These are phyloP conservation scores for Cystoderma amianthinum DNA, from an alignment of 768 basidiomycete genomes.

Conservation along the genomic window DNA sequence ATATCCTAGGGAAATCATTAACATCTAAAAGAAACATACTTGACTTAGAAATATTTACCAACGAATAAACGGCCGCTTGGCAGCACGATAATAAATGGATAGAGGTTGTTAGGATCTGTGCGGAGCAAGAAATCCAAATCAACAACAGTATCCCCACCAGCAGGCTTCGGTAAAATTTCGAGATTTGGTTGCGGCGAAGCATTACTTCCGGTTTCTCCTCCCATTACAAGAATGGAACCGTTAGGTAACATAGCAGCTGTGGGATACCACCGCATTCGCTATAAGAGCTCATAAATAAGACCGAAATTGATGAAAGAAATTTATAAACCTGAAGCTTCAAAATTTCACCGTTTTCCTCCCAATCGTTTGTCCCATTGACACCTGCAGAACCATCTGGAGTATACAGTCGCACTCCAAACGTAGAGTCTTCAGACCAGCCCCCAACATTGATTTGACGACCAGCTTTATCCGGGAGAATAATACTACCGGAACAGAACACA, in stretches of 20 bases:
- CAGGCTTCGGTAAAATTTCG: slow-evolving; percentile 63
- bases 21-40: background rate
- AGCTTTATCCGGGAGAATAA: slow-evolving; percentile 70
- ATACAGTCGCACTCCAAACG: slow-evolving; percentile 68
- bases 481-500: slow-evolving; percentile 72
- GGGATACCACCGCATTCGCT: slow-evolving; percentile 71
- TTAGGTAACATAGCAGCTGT: slow-evolving; percentile 64
- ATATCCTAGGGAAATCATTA: slow-evolving; percentile 39
- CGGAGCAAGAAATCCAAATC: slow-evolving; percentile 60
- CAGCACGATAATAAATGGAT: slow-evolving; percentile 69
- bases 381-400: slow-evolving; percentile 63
- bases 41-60: slow-evolving; percentile 32
- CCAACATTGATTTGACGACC: slow-evolving; percentile 62
- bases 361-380: slow-evolving; percentile 69
- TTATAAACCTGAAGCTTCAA: slow-evolving; percentile 52
- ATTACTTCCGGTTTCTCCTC: slow-evolving; percentile 71
- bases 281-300: slow-evolving; percentile 1
- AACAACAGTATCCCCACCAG: slow-evolving; percentile 53
- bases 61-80: slow-evolving; percentile 67
- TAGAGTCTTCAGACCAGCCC: slow-evolving; percentile 67
- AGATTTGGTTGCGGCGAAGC: slow-evolving; percentile 58
- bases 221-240: slow-evolving; percentile 66
- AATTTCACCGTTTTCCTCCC: slow-evolving; percentile 63
- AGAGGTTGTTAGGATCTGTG: slow-evolving; percentile 77
- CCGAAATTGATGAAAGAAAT: background rate